Conservation (phyloP, 169 alveolate genomes). For the Theileria equi region DNA sequence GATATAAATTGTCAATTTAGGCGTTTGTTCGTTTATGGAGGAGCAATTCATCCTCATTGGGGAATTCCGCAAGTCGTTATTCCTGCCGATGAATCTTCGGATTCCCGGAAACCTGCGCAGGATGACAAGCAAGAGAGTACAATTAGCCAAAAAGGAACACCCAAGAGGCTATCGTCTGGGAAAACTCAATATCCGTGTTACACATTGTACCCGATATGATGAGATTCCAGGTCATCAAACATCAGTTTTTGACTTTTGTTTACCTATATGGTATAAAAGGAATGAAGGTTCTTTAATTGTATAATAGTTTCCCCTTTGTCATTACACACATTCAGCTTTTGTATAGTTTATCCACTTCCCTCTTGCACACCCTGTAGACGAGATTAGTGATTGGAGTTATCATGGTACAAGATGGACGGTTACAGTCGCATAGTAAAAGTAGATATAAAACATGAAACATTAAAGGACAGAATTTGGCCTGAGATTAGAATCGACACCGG, state of each 20-base stretch:
- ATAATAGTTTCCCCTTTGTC: no score
- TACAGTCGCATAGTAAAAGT: conserved; percentile 34
- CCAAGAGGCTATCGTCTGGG: no score
- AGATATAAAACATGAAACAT: conserved; percentile 42
- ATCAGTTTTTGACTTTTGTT: background rate
- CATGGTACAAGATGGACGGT: no score
- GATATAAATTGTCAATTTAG: conserved; percentile 24
- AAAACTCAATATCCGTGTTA: no score
- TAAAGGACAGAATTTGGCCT: conserved; percentile 52
- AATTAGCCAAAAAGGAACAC: no score
- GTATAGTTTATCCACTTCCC: no score
- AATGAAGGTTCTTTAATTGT: no score
- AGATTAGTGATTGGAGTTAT: no score
- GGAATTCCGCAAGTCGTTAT: conserved; percentile 83
- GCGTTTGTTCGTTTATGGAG: conserved; percentile 80
- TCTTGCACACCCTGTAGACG: no score
- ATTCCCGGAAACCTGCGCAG: background rate
- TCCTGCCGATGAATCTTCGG: conserved; percentile 46
- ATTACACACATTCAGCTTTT: no score
- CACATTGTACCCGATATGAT: conserved; percentile 21
- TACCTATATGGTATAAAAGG: no score
- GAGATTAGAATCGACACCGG: conserved; percentile 59
- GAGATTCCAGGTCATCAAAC: background rate
- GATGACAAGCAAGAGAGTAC: background rate
- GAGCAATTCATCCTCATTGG: conserved; percentile 89